phyloP scores from a whole-genome alignment of 345 rosid genomes.

The Salix koriyanagi region DNA sequence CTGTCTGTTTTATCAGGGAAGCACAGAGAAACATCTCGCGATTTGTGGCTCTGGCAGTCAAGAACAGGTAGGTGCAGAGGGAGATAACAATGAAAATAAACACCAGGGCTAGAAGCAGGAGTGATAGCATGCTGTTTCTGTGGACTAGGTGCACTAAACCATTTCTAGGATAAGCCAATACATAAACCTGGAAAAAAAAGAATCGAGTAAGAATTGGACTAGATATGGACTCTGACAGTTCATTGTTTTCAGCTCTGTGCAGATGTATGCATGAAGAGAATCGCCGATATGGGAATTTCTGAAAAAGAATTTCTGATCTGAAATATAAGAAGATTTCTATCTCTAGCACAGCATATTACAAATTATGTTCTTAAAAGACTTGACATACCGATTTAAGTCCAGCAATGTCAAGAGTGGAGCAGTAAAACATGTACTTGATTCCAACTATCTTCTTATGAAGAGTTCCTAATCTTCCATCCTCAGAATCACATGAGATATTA shows the following conservation, averaged over 20 bases:
- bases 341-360: too few species aligned
- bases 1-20: slow-evolving; percentile 36
- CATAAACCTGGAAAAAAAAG: slow-evolving; percentile 26
- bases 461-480: not conserved
- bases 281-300: too few species aligned
- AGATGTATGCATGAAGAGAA: too few species aligned
- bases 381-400: slow-evolving; percentile 31
- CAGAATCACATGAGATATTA: slow-evolving; percentile 1
- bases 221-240: too few species aligned
- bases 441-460: slow-evolving; percentile 10
- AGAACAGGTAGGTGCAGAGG: slow-evolving; percentile 16
- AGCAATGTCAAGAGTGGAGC: slow-evolving; percentile 33
- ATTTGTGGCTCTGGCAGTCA: slow-evolving; percentile 34
- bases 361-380: not conserved
- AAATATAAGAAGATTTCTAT: too few species aligned
- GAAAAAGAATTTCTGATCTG: too few species aligned
- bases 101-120: slow-evolving; percentile 15
- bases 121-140: slow-evolving; percentile 18
- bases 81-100: slow-evolving; percentile 16
- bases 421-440: slow-evolving; percentile 19
- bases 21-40: slow-evolving; percentile 42
- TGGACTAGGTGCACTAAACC: slow-evolving; percentile 12
- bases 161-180: slow-evolving; percentile 20
- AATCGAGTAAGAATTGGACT: too few species aligned
- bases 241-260: too few species aligned